phyloP scores from a whole-genome alignment of 108 stramenopile species.

The Ochromonas danica region DNA sequence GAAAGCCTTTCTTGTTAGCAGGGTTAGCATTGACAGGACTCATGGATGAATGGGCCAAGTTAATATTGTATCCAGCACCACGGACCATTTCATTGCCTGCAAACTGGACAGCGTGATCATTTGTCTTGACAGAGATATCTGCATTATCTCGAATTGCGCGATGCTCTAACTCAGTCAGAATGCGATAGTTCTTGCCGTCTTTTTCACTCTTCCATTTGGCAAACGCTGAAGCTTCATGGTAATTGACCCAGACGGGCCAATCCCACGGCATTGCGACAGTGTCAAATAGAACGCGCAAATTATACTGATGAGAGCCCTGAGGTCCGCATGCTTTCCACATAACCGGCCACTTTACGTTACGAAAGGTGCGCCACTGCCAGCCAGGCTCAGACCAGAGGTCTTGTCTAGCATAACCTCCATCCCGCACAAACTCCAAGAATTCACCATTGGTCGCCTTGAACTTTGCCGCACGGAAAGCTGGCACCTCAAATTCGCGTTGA shows the following conservation, averaged over 20 bases:
- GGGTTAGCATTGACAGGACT: slow-evolving; percentile 69
- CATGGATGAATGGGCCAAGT: slow-evolving; percentile 1
- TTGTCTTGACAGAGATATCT: slow-evolving; percentile 44
- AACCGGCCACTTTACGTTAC: slow-evolving; percentile 85
- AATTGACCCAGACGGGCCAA: slow-evolving; percentile 90
- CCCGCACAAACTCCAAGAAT: slow-evolving; percentile 80
- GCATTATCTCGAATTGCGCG: slow-evolving; percentile 67
- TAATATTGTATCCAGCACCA: not conserved
- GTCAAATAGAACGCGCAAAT: slow-evolving; percentile 80
- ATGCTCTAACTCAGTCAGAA: slow-evolving; percentile 86
- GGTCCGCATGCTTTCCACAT: slow-evolving; percentile 81
- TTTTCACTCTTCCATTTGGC: slow-evolving; percentile 71
- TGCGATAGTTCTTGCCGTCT: slow-evolving; percentile 47
- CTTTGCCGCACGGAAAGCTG: slow-evolving; percentile 71
- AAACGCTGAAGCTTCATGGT: slow-evolving; percentile 87
- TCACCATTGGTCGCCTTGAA: slow-evolving; percentile 91
- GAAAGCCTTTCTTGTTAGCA: slow-evolving; percentile 46
- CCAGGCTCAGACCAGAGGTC: slow-evolving; percentile 84
- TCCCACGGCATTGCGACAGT: slow-evolving; percentile 79
- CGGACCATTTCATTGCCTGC: not conserved
- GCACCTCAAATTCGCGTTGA: slow-evolving; percentile 67
- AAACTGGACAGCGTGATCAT: not conserved
- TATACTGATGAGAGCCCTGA: slow-evolving; percentile 77
- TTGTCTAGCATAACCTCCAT: slow-evolving; percentile 77
- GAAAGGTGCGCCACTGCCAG: slow-evolving; percentile 75